A percentile compares a stretch with the other conserved stretches of the same genome.
These are phyloP conservation scores for Fusarium tupiense DNA, from an alignment of 2,329 filamentous ascomycete genomes.

Conservation along the genomic window DNA sequence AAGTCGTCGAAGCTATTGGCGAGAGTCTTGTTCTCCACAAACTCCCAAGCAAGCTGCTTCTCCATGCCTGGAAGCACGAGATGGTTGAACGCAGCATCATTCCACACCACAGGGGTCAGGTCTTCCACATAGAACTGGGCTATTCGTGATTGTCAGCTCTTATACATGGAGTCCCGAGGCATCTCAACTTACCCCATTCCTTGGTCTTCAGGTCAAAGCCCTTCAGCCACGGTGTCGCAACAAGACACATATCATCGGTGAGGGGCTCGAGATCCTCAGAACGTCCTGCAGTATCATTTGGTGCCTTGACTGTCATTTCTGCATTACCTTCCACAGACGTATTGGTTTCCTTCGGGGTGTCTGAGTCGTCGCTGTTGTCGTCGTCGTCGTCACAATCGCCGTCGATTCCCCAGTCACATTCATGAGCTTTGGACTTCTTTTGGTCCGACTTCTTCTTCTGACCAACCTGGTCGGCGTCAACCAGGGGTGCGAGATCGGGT, in stretches of 20 bases:
- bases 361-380: neutral
- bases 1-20: conserved; percentile 48
- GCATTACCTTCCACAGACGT: neutral
- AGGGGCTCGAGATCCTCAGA: conserved; percentile 42
- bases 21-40: conserved; percentile 50
- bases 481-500: conserved; percentile 36
- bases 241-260: conserved; percentile 48
- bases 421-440: neutral
- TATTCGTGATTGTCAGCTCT: neutral
- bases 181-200: conserved; percentile 7
- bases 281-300: conserved; percentile 1
- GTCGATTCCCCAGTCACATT: neutral
- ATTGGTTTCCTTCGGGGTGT: neutral
- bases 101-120: conserved; percentile 40
- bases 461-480: neutral
- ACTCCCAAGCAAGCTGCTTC: conserved; percentile 52
- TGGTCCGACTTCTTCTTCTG: neutral
- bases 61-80: conserved; percentile 49
- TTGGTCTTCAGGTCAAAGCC: conserved; percentile 51
- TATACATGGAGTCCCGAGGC: neutral
- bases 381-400: accelerated
- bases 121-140: neutral
- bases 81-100: conserved; percentile 49
- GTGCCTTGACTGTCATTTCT: neutral
- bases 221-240: conserved; percentile 51